Conservation (phyloP, 1,284 basidiomycete genomes). For the Meira nashicola region DNA sequence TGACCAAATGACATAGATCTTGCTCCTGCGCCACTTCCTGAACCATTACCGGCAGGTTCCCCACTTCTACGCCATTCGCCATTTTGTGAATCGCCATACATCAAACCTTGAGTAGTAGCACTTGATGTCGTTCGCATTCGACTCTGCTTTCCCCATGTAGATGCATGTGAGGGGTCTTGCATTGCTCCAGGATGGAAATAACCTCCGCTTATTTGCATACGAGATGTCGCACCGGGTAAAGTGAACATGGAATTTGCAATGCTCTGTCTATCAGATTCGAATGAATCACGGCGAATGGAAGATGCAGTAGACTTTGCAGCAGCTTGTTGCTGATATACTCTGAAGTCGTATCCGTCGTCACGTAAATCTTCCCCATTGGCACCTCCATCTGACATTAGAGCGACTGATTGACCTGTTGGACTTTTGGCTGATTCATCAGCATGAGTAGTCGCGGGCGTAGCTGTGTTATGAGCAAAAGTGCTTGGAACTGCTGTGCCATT, state of each 20-base stretch:
- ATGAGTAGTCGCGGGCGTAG: too few species aligned
- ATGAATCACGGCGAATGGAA: slow-evolving; percentile 31
- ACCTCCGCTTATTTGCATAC: slow-evolving; percentile 12
- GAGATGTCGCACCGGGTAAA: slow-evolving; percentile 22
- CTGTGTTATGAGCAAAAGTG: too few species aligned
- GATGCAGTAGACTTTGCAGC: slow-evolving; percentile 26
- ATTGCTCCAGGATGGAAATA: slow-evolving; percentile 10
- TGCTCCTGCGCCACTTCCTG: slow-evolving; percentile 13
- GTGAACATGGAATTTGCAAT: slow-evolving; percentile 39
- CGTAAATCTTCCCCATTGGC: neutral
- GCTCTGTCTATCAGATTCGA: slow-evolving; percentile 39
- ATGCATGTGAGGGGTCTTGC: slow-evolving; percentile 4
- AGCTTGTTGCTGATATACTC: slow-evolving; percentile 15
- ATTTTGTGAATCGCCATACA: slow-evolving; percentile 18
- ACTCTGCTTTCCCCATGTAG: slow-evolving; percentile 27
- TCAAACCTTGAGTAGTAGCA: slow-evolving; percentile 37
- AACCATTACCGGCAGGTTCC: slow-evolving; percentile 2
- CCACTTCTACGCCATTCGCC: slow-evolving; percentile 15
- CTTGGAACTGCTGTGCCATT: too few species aligned
- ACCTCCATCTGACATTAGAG: too few species aligned
- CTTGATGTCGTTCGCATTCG: slow-evolving; percentile 34
- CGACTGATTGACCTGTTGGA: too few species aligned
- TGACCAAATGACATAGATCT: slow-evolving; percentile 8
- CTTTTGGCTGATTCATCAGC: too few species aligned
- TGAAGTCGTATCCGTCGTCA: slow-evolving; percentile 9